These are phyloP conservation scores for Boletus subparvulus DNA, from an alignment of 768 basidiomycete species.

Conservation along the genomic window DNA sequence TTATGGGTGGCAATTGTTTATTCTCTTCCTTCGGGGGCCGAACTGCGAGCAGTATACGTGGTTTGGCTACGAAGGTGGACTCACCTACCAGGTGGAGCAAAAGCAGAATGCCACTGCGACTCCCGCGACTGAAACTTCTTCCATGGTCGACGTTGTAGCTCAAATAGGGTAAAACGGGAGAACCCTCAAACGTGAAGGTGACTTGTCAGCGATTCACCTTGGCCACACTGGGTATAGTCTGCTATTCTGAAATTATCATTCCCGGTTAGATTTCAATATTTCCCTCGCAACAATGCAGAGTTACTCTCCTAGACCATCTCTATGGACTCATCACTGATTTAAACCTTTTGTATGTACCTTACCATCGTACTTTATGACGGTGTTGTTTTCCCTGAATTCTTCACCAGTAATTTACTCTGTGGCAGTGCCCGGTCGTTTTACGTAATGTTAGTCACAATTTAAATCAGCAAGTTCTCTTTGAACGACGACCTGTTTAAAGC, in stretches of 20 bases:
- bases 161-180: background rate
- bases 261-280: background rate
- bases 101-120: background rate
- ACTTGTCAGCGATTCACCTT: background rate
- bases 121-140: slow-evolving; percentile 2
- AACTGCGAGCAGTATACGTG: slow-evolving; percentile 39
- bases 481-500: too few relatives aligned
- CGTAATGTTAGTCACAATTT: background rate
- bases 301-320: background rate
- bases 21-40: slow-evolving; percentile 41
- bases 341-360: background rate
- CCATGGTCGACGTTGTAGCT: background rate
- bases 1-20: slow-evolving; percentile 33
- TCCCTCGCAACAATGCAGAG: background rate
- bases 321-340: background rate
- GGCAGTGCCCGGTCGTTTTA: background rate
- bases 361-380: background rate
- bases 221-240: background rate
- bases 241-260: background rate
- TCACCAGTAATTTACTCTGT: background rate
- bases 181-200: background rate
- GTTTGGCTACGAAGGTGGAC: slow-evolving; percentile 64
- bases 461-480: background rate
- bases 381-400: background rate
- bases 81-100: slow-evolving; percentile 16